phyloP scores from a whole-genome alignment of 1,284 basidiomycete species.

The Phylloporus sp. region DNA sequence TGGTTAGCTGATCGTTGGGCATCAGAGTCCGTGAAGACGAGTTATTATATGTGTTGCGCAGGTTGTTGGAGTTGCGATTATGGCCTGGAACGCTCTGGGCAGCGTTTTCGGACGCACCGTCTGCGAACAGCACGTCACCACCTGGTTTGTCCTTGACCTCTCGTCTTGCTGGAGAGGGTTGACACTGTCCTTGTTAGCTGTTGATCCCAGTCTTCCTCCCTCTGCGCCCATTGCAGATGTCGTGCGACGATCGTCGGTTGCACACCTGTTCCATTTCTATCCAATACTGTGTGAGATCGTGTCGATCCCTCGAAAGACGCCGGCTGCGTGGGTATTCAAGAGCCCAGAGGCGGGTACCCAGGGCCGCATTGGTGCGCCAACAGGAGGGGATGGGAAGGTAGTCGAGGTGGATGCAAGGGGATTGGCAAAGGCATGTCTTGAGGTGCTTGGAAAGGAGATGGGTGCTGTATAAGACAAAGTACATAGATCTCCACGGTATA shows the following conservation, averaged over 20 bases:
- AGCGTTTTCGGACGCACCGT: conserved; percentile 70
- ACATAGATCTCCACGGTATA: not conserved
- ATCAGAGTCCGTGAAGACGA: conserved; percentile 88
- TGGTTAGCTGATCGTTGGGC: not conserved
- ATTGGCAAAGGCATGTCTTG: conserved; percentile 75
- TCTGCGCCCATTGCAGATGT: conserved; percentile 69
- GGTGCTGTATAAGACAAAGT: conserved; percentile 46
- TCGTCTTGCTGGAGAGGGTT: not conserved
- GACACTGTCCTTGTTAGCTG: conserved; percentile 30
- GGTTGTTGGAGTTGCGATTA: conserved; percentile 73
- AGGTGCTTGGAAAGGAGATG: conserved; percentile 77
- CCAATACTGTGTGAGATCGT: conserved; percentile 80
- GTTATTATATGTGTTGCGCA: conserved; percentile 82
- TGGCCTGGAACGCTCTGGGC: conserved; percentile 82
- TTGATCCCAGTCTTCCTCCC: conserved; percentile 55
- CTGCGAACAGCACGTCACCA: conserved; percentile 58
- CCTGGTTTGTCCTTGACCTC: conserved; percentile 53
- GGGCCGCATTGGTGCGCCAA: conserved; percentile 34
- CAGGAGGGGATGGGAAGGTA: conserved; percentile 41
- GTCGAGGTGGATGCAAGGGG: conserved; percentile 71
- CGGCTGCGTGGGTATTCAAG: conserved; percentile 67
- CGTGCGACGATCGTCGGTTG: conserved; percentile 73
- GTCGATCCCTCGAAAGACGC: conserved; percentile 69
- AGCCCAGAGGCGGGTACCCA: conserved; percentile 10
- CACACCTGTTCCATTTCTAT: conserved; percentile 89